These are phyloP conservation scores for Scedosporium dehoogii DNA, from an alignment of 2,329 filamentous ascomycete species.

Conservation along the genomic window DNA sequence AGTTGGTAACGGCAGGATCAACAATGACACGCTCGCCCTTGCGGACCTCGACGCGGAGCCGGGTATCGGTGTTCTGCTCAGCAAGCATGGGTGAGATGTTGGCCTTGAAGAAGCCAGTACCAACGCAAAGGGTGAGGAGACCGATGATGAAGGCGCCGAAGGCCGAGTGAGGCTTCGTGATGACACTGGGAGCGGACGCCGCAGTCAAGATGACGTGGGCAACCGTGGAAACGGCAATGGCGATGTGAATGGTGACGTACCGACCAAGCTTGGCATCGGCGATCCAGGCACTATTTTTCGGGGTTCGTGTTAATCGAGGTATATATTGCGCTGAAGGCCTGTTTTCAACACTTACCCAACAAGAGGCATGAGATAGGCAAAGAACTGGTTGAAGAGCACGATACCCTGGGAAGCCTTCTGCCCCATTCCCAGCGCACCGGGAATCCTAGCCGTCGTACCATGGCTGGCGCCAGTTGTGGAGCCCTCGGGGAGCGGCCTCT, in stretches of 20 bases:
- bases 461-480: constrained; percentile 42
- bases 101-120: constrained; percentile 73
- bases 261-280: constrained; percentile 65
- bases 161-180: constrained; percentile 44
- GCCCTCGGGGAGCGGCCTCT: constrained; percentile 40
- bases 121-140: constrained; percentile 42
- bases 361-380: constrained; percentile 50
- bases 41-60: constrained; percentile 44
- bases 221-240: constrained; percentile 52
- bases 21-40: constrained; percentile 59
- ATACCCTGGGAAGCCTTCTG: constrained; percentile 42
- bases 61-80: constrained; percentile 55
- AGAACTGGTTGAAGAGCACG: constrained; percentile 48
- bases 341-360: constrained; percentile 31
- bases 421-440: constrained; percentile 49
- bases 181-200: constrained; percentile 53
- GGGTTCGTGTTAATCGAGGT: constrained; percentile 2
- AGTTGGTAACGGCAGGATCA: constrained; percentile 58
- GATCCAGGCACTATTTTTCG: constrained; percentile 32
- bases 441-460: constrained; percentile 20
- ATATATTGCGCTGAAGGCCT: no score
- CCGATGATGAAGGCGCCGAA: constrained; percentile 62
- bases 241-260: constrained; percentile 62
- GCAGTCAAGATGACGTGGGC: constrained; percentile 59
- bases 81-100: constrained; percentile 66